Evolutionary conservation across 441 rosid species (phyloP).

Genomic region (Populus hybrid): DNA sequence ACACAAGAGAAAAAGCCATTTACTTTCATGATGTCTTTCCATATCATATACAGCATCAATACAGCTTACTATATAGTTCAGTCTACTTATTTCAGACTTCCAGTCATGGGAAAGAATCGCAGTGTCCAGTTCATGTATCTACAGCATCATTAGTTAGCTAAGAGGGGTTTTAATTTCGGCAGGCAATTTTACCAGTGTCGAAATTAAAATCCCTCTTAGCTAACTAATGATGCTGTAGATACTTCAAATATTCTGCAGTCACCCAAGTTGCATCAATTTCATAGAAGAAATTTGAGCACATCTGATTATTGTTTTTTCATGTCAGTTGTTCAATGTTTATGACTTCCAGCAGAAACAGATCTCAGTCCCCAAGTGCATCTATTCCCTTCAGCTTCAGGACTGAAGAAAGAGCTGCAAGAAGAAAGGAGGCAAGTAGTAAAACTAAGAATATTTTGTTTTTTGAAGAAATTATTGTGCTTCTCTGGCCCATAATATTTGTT

Average conservation of each 20-base stretch:
- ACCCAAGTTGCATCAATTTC: background rate
- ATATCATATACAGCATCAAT: background rate
- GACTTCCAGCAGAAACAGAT: slow-evolving; percentile 58
- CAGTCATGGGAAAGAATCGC: background rate
- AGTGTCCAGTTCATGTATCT: background rate
- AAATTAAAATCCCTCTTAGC: too few relatives aligned
- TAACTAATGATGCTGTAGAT: too few relatives aligned
- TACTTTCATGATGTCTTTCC: background rate
- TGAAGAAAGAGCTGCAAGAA: slow-evolving; percentile 80
- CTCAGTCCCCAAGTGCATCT: slow-evolving; percentile 55
- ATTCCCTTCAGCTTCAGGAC: slow-evolving; percentile 72
- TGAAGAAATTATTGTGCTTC: background rate
- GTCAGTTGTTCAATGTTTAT: slow-evolving; percentile 62
- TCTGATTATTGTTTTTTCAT: slow-evolving; percentile 21
- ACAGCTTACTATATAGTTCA: background rate
- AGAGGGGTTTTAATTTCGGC: background rate
- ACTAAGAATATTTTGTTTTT: background rate
- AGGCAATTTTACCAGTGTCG: background rate
- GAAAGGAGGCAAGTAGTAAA: slow-evolving; percentile 53
- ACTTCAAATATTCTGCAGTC: background rate
- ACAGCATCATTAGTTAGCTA: background rate
- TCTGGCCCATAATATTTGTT: background rate
- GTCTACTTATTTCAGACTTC: background rate
- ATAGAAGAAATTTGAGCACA: background rate
- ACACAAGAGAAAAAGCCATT: background rate